A percentile compares a stretch with the other conserved stretches of the same genome.
phyloP scores from a whole-genome alignment of 768 basidiomycete species.

The Clathrus columnatus region DNA sequence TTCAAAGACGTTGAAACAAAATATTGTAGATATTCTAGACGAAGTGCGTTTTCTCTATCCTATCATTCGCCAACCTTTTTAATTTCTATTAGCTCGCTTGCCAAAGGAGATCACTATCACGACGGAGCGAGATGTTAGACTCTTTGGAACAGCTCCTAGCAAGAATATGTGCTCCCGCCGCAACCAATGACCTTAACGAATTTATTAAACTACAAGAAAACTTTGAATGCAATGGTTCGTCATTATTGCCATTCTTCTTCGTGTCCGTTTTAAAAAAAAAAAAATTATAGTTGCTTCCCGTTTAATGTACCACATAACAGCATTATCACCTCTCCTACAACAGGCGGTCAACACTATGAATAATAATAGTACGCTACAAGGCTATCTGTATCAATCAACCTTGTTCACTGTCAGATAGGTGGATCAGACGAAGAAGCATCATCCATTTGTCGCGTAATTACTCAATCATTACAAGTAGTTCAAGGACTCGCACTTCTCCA shows the following conservation, averaged over 20 bases:
- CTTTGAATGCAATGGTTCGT: conserved; percentile 77
- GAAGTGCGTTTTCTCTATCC: conserved; percentile 39
- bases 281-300: conserved; percentile 63
- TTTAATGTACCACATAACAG: conserved; percentile 53
- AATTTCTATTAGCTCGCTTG: conserved; percentile 50
- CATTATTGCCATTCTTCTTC: not conserved
- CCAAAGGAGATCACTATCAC: conserved; percentile 42
- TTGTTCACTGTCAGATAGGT: not conserved
- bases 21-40: conserved; percentile 56
- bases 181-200: conserved; percentile 30
- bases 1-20: conserved; percentile 14
- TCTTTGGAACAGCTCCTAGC: conserved; percentile 29
- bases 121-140: conserved; percentile 47
- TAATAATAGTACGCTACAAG: conserved; percentile 2
- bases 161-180: conserved; percentile 44
- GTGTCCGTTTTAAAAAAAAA: conserved; percentile 7
- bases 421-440: conserved; percentile 41
- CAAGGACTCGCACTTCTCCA: conserved; percentile 75
- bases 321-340: conserved; percentile 20
- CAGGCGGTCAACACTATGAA: conserved; percentile 24
- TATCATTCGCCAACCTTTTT: not conserved
- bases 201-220: conserved; percentile 66
- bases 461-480: conserved; percentile 54
- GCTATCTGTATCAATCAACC: not conserved
- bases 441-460: conserved; percentile 42